phyloP scores from a whole-genome alignment of 176 grass and related monocot species.

The Paspalum vaginatum region DNA sequence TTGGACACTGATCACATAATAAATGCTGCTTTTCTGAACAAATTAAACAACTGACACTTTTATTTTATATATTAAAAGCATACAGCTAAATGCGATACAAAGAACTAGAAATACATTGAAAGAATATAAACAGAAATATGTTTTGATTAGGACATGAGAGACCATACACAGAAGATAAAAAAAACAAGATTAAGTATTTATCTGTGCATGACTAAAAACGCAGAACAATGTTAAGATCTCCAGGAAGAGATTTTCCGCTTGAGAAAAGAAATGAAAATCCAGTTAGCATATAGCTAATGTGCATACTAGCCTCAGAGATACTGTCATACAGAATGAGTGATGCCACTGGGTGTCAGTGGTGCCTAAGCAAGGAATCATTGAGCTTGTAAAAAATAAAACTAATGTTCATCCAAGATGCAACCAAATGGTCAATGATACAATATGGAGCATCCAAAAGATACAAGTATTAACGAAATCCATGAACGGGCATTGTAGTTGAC shows the following conservation, averaged over 20 bases:
- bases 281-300: constrained; percentile 1
- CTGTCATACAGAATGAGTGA: background rate
- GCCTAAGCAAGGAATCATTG: background rate
- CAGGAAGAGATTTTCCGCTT: background rate
- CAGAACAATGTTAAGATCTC: background rate
- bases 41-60: background rate
- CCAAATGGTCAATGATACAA: background rate
- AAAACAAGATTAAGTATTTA: background rate
- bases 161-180: background rate
- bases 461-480: background rate
- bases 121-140: constrained; percentile 21
- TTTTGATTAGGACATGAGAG: background rate
- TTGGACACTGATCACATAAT: background rate
- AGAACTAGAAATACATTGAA: constrained; percentile 11
- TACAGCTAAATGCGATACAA: background rate
- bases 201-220: constrained; percentile 10
- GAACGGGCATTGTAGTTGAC: background rate
- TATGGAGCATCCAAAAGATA: background rate
- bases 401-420: background rate
- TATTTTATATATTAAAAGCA: background rate
- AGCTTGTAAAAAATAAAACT: background rate
- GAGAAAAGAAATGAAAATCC: background rate
- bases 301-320: background rate
- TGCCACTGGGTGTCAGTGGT: background rate
- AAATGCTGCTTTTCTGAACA: background rate